phyloP scores from a whole-genome alignment of 768 basidiomycete genomes.

The Chlorophyllum brunneum region DNA sequence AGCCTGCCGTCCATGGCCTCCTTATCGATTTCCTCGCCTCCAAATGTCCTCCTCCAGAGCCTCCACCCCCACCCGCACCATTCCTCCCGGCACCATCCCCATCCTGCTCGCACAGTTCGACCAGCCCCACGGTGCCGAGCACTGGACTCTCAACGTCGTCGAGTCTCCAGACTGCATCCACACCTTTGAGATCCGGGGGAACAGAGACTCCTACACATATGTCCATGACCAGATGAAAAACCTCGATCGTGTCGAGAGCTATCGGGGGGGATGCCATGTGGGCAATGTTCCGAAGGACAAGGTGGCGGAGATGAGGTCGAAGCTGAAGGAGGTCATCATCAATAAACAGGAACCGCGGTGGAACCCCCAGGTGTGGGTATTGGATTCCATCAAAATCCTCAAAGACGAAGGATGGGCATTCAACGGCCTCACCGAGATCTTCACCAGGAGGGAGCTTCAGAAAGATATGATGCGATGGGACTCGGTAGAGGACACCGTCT shows the following conservation, averaged over 20 bases:
- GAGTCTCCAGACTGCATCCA: constrained; percentile 8
- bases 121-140: constrained; percentile 8
- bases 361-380: constrained; percentile 14
- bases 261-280: constrained; percentile 15
- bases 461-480: constrained; percentile 13
- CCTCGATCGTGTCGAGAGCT: constrained; percentile 5
- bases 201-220: constrained; percentile 12
- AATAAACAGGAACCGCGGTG: constrained; percentile 11
- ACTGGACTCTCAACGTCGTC: constrained; percentile 12
- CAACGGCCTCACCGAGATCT: constrained; percentile 3
- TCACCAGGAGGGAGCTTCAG: constrained; percentile 9
- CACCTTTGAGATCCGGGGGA: constrained; percentile 13
- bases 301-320: constrained; percentile 4
- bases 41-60: neutral
- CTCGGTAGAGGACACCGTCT: constrained; percentile 10
- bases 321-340: constrained; percentile 7
- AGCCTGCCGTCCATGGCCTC: neutral
- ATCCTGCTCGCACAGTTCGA: constrained; percentile 12
- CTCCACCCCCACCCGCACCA: neutral
- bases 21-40: neutral
- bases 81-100: constrained; percentile 7
- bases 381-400: constrained; percentile 11
- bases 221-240: constrained; percentile 5
- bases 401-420: constrained; percentile 11
- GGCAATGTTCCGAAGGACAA: constrained; percentile 12